Percentiles rank a stretch among this genome's conserved stretches.
Conservation (phyloP, 2,329 filamentous ascomycete genomes). For the Microdochium nivale region DNA sequence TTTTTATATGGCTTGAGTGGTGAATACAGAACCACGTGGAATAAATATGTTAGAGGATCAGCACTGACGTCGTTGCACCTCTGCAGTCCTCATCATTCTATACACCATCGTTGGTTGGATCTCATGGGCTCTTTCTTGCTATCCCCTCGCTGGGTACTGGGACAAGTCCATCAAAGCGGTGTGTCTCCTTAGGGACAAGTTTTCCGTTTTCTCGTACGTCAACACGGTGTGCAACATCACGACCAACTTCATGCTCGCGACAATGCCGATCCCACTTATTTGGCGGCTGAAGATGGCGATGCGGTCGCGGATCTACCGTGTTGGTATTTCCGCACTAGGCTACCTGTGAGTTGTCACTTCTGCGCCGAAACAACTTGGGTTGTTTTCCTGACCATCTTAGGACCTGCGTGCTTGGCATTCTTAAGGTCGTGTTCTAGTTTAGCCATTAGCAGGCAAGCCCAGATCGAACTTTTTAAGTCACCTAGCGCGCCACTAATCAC, state of each 20-base stretch:
- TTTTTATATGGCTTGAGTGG: conserved; percentile 8
- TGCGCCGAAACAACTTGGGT: too few species aligned
- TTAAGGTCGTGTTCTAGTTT: conserved; percentile 29
- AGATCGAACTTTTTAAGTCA: conserved; percentile 22
- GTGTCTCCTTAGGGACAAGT: conserved; percentile 6
- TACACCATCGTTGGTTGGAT: conserved; percentile 10
- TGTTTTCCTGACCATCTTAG: background rate
- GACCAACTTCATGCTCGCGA: background rate
- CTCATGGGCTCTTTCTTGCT: conserved; percentile 10
- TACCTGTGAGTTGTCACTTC: background rate
- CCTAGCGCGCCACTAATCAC: background rate
- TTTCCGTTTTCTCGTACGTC: background rate
- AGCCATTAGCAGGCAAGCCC: conserved; percentile 15
- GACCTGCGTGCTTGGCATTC: conserved; percentile 27
- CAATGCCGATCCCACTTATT: background rate
- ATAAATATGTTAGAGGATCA: background rate
- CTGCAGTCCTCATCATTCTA: conserved; percentile 7
- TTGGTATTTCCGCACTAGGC: background rate
- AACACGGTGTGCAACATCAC: background rate
- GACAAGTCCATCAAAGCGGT: conserved; percentile 3
- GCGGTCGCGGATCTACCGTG: background rate
- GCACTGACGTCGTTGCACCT: background rate
- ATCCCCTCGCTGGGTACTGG: conserved; percentile 10
- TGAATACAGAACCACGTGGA: conserved; percentile 1
- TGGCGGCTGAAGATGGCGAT: background rate